These are phyloP conservation scores for Vittaforma corneae DNA, from an alignment of 371 early-diverging fungal genomes.

Conservation along the genomic window DNA sequence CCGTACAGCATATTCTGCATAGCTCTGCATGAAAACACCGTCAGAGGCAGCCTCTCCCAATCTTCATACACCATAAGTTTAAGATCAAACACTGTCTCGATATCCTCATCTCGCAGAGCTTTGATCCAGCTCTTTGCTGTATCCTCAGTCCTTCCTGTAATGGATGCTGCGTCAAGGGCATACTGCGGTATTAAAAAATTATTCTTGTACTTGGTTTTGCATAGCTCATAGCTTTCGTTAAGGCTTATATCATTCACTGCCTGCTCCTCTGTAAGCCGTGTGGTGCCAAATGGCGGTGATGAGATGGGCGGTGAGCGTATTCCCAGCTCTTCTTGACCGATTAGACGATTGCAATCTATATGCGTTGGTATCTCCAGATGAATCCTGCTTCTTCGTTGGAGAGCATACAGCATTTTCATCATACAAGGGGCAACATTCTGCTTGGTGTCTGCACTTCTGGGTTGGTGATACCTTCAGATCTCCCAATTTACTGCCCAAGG, in stretches of 20 bases:
- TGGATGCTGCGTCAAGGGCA: conserved; percentile 46
- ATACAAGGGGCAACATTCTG: no score
- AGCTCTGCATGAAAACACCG: conserved; percentile 72
- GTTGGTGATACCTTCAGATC: no score
- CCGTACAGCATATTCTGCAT: conserved; percentile 62
- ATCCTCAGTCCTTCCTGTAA: conserved; percentile 44
- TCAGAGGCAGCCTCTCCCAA: conserved; percentile 62
- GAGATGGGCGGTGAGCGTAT: background rate
- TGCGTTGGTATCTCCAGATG: no score
- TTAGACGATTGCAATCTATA: no score
- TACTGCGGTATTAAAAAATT: conserved; percentile 51
- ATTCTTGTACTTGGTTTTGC: conserved; percentile 43
- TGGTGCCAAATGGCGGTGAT: background rate
- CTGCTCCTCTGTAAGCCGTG: background rate
- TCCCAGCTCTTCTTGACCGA: no score
- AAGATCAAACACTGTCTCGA: conserved; percentile 68
- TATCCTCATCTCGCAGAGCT: conserved; percentile 69
- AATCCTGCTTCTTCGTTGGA: no score
- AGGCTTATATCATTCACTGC: background rate
- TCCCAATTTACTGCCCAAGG: no score
- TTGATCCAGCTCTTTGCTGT: conserved; percentile 58
- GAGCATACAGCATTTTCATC: no score
- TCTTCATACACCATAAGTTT: conserved; percentile 59
- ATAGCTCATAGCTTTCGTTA: conserved; percentile 11
- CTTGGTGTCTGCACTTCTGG: no score